Percentiles rank a stretch among this genome's conserved stretches.
phyloP scores from a whole-genome alignment of 2,329 filamentous ascomycete species.

The Didymella arachidicola region DNA sequence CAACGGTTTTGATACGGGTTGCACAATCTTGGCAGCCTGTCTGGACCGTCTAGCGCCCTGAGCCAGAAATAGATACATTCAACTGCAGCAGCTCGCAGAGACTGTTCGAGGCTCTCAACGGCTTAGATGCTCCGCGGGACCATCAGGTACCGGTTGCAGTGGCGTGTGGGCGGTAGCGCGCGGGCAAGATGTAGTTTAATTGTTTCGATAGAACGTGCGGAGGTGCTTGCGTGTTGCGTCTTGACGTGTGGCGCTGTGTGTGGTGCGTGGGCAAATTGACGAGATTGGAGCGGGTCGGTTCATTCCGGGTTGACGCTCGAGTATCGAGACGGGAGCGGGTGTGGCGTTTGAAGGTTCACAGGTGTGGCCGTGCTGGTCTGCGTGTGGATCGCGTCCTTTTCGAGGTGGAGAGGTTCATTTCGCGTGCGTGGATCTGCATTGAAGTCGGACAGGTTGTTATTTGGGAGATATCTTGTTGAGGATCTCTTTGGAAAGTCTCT shows the following conservation, averaged over 20 bases:
- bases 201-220: constrained; percentile 5
- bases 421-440: background rate
- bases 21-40: background rate
- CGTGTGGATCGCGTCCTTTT: background rate
- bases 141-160: constrained; percentile 3
- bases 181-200: background rate
- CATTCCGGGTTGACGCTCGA: background rate
- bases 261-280: background rate
- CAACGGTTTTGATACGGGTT: constrained; percentile 1
- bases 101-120: background rate
- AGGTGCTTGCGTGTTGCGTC: background rate
- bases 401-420: background rate
- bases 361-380: constrained; percentile 1
- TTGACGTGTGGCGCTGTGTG: background rate
- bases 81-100: background rate
- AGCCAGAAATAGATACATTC: constrained; percentile 1
- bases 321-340: constrained; percentile 6
- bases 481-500: background rate
- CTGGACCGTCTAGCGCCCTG: background rate
- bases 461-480: background rate
- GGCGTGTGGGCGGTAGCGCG: background rate
- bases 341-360: constrained; percentile 2
- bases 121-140: background rate
- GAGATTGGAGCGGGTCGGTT: background rate
- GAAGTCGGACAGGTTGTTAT: background rate